Evolutionary conservation across 2,329 filamentous ascomycete species (phyloP).

Genomic region (Periglandula ipomoeae): DNA sequence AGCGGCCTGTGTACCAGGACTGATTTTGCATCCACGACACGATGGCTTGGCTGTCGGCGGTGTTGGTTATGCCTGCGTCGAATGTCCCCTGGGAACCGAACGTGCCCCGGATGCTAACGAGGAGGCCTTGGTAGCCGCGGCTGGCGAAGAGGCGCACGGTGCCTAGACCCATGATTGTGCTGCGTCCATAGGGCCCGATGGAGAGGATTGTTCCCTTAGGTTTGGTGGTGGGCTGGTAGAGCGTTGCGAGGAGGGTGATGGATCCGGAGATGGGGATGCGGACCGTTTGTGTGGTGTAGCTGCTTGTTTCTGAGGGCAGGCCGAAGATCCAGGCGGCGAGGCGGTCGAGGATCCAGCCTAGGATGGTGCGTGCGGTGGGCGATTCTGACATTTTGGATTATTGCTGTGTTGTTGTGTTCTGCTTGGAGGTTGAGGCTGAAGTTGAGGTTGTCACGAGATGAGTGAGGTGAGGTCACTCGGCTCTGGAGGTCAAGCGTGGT

Average conservation of each 20-base stretch:
- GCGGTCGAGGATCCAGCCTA: neutral
- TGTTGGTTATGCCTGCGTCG: neutral
- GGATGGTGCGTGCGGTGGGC: no score
- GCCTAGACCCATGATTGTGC: neutral
- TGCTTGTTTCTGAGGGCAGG: neutral
- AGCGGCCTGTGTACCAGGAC: conserved; percentile 2
- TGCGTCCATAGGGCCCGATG: neutral
- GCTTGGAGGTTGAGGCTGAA: no score
- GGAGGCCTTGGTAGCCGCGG: conserved; percentile 1
- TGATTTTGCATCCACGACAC: conserved; percentile 1
- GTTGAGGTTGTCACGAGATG: no score
- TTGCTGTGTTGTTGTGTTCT: no score
- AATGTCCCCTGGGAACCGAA: no score
- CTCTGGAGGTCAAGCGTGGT: no score
- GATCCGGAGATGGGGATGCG: neutral
- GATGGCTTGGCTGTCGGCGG: neutral
- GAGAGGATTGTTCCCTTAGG: neutral
- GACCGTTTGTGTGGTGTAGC: neutral
- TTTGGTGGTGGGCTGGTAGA: neutral
- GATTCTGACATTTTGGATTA: no score
- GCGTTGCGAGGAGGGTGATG: neutral
- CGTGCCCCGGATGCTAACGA: no score
- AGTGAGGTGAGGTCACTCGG: no score
- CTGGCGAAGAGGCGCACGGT: no score
- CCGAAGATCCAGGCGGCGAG: neutral